Conservation (phyloP, 306 rosid genomes). For the Glycine soja region DNA sequence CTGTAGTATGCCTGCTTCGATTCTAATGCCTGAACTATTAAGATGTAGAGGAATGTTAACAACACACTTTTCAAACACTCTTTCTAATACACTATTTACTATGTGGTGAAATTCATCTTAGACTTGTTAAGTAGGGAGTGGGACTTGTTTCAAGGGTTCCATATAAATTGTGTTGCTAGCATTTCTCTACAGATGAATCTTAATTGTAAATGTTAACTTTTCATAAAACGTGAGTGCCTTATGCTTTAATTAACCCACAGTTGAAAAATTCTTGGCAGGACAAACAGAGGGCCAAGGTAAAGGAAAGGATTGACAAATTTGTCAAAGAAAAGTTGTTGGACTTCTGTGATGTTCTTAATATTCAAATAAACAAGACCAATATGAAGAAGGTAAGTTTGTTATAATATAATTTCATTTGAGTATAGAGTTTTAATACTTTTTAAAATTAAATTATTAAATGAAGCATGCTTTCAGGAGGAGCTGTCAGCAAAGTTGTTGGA, state of each 20-base stretch:
- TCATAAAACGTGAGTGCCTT: constrained; percentile 6
- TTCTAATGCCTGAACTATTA: constrained; percentile 16
- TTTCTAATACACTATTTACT: background rate
- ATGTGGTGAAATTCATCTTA: background rate
- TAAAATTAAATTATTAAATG: constrained; percentile 3
- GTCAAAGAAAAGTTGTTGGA: constrained; percentile 89
- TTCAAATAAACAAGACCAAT: constrained; percentile 71
- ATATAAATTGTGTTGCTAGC: background rate
- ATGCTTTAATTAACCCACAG: constrained; percentile 20
- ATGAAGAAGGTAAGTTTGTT: constrained; percentile 71
- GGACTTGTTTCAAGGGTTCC: background rate
- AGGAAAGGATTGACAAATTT: constrained; percentile 90
- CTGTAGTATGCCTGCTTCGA: background rate
- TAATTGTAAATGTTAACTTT: constrained; percentile 14
- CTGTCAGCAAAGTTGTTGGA: constrained; percentile 83
- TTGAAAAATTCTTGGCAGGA: constrained; percentile 60
- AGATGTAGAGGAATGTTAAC: background rate
- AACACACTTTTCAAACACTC: background rate
- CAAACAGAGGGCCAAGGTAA: constrained; percentile 77
- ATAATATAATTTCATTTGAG: background rate
- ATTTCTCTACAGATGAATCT: background rate
- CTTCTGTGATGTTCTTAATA: constrained; percentile 89
- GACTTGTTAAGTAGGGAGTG: background rate
- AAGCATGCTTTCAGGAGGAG: constrained; percentile 74
- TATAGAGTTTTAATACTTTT: background rate